Percentiles rank a stretch among this genome's conserved stretches.
Conservation (phyloP, 1,284 basidiomycete species). For the Entoloma clypeatum region DNA sequence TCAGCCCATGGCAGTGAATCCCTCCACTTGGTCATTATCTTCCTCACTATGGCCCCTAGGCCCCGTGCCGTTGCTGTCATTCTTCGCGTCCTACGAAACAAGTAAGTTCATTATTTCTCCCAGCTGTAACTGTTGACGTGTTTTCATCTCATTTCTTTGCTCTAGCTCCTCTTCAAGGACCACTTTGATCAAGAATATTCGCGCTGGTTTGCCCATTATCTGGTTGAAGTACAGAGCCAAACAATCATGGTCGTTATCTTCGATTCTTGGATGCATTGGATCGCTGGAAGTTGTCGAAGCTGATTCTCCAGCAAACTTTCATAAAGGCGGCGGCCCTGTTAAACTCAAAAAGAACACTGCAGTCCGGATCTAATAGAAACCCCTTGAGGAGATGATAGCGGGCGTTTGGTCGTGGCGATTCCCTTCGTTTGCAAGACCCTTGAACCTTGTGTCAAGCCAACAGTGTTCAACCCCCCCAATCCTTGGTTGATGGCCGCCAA, state of each 20-base stretch:
- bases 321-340: conserved; percentile 82
- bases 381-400: conserved; percentile 92
- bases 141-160: conserved; percentile 5
- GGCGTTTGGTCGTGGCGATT: conserved; percentile 91
- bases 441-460: conserved; percentile 85
- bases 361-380: conserved; percentile 81
- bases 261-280: conserved; percentile 87
- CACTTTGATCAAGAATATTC: conserved; percentile 81
- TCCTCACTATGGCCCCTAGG: conserved; percentile 82
- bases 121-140: conserved; percentile 10
- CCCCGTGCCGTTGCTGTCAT: conserved; percentile 90
- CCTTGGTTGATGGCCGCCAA: conserved; percentile 98
- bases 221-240: conserved; percentile 96
- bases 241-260: conserved; percentile 95
- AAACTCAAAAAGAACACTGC: conserved; percentile 90
- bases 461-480: conserved; percentile 94
- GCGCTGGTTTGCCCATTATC: conserved; percentile 96
- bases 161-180: conserved; percentile 55
- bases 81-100: conserved; percentile 80
- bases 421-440: conserved; percentile 98
- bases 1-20: conserved; percentile 80
- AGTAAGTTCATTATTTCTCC: conserved; percentile 52
- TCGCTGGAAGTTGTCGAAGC: conserved; percentile 60
- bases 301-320: conserved; percentile 92
- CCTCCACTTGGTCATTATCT: conserved; percentile 81